Evolutionary conservation across 768 basidiomycete species (phyloP), one percentile per base, ranked within the genome.

Genomic region (Suillus weaverae): DNA sequence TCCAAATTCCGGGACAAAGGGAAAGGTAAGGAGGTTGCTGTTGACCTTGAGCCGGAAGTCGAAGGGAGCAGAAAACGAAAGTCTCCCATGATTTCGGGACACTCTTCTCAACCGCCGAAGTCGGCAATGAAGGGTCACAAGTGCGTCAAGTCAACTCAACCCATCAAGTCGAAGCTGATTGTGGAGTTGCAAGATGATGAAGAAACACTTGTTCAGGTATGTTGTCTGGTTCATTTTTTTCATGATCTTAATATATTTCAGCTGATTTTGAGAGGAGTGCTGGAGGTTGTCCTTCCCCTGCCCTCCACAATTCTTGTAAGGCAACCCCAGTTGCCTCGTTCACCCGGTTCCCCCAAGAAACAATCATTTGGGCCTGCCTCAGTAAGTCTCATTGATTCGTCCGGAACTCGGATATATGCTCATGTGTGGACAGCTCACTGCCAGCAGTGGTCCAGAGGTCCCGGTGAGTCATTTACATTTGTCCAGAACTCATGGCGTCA

Each of bases 261-360:
- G 44, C 44, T 10, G 4, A 10, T 7, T n/a, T 10, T 0, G 2
- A 1, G 44, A 10, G 44, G 44, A n/a, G n/a, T n/a, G 44, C 44
- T 1, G 2, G 44, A n/a, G 44, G n/a, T 46, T 5, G 1, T n/a
- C 44, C 44, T n/a, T n/a, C 44, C n/a, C 20, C 4, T 0, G n/a
- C 44, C 11, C 44, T n/a, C 44, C 44, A 46, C 44, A n/a, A 46
- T 46, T 46, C 4, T 5, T n/a, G 10, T 4, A 10, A 46, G 44
- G 44, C n/a, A 0, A 2, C n/a, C 44, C 7, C 0, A 0, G 2
- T 46, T 4, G 0, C n/a, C 10, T 46, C 11, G 4, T 4, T 11
- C 44, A 46, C 44, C 10, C 2, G 1, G 9, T 4, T 10, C 3
- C 9, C 20, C 18, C 3, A 43, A 43, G 43, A 43, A 43, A 4